phyloP scores from a whole-genome alignment of 805 yeast genomes.

The Starmerella geochares region DNA sequence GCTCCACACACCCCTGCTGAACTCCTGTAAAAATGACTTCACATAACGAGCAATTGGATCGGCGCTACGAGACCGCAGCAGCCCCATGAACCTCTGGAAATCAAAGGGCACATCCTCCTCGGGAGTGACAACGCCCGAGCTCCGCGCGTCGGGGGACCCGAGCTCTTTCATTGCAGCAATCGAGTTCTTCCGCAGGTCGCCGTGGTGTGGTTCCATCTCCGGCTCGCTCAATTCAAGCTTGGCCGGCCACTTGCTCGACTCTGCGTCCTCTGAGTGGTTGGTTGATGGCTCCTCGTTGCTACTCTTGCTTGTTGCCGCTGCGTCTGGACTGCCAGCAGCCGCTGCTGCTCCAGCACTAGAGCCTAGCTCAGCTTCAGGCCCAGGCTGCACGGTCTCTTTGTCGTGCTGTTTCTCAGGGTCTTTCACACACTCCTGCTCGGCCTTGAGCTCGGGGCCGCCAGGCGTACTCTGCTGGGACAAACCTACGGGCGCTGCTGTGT shows the following conservation, averaged over 20 bases:
- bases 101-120: slow-evolving; percentile 46
- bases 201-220: slow-evolving; percentile 1
- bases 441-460: too few species aligned
- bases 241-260: slow-evolving; percentile 1
- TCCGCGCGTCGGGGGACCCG: slow-evolving; percentile 9
- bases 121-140: slow-evolving; percentile 27
- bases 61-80: slow-evolving; percentile 63
- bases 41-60: slow-evolving; percentile 83
- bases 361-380: too few species aligned
- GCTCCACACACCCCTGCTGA: slow-evolving; percentile 58
- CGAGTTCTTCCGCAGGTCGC: slow-evolving; percentile 17
- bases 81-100: slow-evolving; percentile 67
- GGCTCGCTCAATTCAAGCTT: neutral
- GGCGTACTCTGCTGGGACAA: too few species aligned
- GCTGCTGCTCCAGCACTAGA: too few species aligned
- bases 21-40: slow-evolving; percentile 71
- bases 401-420: too few species aligned
- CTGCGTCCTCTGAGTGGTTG: neutral
- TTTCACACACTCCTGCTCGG: too few species aligned
- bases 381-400: too few species aligned
- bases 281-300: too few species aligned
- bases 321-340: too few species aligned
- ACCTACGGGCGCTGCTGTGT: too few species aligned
- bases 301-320: too few species aligned
- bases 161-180: slow-evolving; percentile 19